Base-by-base conservation (phyloP, 345 rosid species). In the Carallia pectinifolia region DNA sequence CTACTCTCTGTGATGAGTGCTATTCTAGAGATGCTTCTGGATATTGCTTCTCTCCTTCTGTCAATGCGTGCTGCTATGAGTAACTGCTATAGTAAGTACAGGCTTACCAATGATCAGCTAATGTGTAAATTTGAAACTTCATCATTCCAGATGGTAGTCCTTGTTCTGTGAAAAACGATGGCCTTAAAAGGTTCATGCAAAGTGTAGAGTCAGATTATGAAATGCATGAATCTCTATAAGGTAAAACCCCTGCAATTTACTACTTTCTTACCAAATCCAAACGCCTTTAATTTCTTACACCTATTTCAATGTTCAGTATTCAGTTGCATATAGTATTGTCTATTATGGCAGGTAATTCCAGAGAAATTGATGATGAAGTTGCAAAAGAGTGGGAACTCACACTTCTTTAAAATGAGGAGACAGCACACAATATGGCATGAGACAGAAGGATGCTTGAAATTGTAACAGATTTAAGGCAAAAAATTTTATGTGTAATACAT, bases 301-400 rank as follows among this genome's bases (percentile, higher is more conserved):
- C 27, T 44, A 53, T 40, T 33, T 62, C 36, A 30, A 36, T 2
- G 6, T 16, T 23, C 23, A 0, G 68, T 31, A 12, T 63, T 63
- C 58, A 47, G 47, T 73, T 37, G 66, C 37, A 62, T 58, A 12
- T 33, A 44, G 27, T 38, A 50, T 48, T 68, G 71, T 59, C 61
- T 37, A 67, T 75, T 75, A 44, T 61, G 52, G 79, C 78, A 85
- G 97, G 83, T 64, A 93, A 92, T 78, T 79, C 93, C 36, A 81
- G 81, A 68, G 97, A 92, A 76, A 77, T 88, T 69, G 97, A 92
- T 37, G 97, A 95, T 40, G 81, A 77, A 84, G 92, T 83, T 64
- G 89, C 92, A n/a, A 95, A 92, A 75, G 98, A 92, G 77, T 90
- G 99, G 97, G 99, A 95, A 83, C 98, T 92, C 77, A 84, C 89